Evolutionary conservation across 192 early-diverging fungal genomes (phyloP).

Genomic region (Coemansia sp.): DNA sequence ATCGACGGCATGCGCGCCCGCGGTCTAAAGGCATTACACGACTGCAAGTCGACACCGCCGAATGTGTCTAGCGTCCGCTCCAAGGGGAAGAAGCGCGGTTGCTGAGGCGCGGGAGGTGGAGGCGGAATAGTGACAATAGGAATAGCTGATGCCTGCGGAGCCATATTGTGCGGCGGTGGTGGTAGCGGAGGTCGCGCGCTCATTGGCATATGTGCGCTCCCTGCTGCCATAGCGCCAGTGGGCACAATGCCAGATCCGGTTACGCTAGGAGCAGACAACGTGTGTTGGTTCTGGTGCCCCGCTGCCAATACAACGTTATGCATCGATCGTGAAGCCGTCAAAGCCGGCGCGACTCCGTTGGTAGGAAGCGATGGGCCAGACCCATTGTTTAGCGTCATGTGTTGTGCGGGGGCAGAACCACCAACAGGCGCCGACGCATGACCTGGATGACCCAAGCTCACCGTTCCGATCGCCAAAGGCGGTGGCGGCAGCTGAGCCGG

Average conservation of each 20-base stretch:
- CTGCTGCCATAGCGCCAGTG: background rate
- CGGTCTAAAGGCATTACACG: conserved; percentile 59
- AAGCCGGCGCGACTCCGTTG: conserved; percentile 13
- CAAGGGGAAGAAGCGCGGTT: conserved; percentile 44
- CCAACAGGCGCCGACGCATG: background rate
- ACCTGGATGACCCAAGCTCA: conserved; percentile 1
- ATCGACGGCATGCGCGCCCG: conserved; percentile 54
- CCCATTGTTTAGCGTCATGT: background rate
- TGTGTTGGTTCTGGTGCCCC: background rate
- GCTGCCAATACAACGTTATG: background rate
- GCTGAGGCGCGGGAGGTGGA: conserved; percentile 27
- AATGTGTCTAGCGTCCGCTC: conserved; percentile 72
- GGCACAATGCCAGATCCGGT: conserved; percentile 11
- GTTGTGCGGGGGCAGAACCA: background rate
- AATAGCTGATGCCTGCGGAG: conserved; percentile 10
- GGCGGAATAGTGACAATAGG: conserved; percentile 25
- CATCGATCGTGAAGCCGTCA: conserved; percentile 6
- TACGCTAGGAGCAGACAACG: background rate
- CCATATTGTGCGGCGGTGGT: background rate
- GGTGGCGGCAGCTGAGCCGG: conserved; percentile 17
- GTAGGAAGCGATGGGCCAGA: conserved; percentile 16
- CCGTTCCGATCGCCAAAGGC: conserved; percentile 13
- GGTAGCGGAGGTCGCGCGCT: background rate
- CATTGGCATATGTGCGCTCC: background rate
- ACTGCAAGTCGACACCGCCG: conserved; percentile 75